phyloP scores from a whole-genome alignment of 2,329 filamentous ascomycete species.

The Xylariaceae sp. region DNA sequence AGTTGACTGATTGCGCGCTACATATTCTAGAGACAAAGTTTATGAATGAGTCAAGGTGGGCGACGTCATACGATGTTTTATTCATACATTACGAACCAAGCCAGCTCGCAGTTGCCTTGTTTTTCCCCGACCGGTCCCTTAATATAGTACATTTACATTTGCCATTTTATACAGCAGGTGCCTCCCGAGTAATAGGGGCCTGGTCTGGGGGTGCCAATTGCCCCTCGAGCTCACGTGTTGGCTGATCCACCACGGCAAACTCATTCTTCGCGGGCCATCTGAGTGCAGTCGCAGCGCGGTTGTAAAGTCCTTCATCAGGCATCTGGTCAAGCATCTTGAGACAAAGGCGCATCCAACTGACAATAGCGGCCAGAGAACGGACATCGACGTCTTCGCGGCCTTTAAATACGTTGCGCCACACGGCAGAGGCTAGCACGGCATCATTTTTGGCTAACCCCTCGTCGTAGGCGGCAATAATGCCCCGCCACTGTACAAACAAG shows the following conservation, averaged over 20 bases:
- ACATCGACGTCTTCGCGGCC: constrained; percentile 53
- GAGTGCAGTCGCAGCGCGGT: constrained; percentile 38
- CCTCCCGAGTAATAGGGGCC: not conserved
- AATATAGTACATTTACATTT: constrained; percentile 1
- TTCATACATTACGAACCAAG: not conserved
- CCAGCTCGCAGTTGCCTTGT: not conserved
- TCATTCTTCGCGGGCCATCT: constrained; percentile 40
- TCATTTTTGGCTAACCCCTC: constrained; percentile 77
- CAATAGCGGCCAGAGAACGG: constrained; percentile 50
- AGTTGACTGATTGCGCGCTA: constrained; percentile 20
- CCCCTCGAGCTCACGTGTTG: constrained; percentile 39
- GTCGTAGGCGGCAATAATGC: constrained; percentile 78
- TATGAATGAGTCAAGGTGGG: too few relatives aligned
- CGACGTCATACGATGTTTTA: too few relatives aligned
- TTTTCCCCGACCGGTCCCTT: not conserved
- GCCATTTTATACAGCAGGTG: not conserved
- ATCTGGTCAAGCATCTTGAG: constrained; percentile 49
- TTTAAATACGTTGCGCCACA: constrained; percentile 95
- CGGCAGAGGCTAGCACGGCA: constrained; percentile 72
- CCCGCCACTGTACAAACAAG: constrained; percentile 90
- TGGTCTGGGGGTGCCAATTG: constrained; percentile 19
- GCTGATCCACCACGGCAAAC: constrained; percentile 39
- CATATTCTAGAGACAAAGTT: too few relatives aligned
- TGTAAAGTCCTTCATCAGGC: constrained; percentile 42
- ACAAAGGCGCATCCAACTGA: constrained; percentile 54